Evolutionary conservation across 2,329 filamentous ascomycete species (phyloP).

Genomic region (Alternaria brassicicola): DNA sequence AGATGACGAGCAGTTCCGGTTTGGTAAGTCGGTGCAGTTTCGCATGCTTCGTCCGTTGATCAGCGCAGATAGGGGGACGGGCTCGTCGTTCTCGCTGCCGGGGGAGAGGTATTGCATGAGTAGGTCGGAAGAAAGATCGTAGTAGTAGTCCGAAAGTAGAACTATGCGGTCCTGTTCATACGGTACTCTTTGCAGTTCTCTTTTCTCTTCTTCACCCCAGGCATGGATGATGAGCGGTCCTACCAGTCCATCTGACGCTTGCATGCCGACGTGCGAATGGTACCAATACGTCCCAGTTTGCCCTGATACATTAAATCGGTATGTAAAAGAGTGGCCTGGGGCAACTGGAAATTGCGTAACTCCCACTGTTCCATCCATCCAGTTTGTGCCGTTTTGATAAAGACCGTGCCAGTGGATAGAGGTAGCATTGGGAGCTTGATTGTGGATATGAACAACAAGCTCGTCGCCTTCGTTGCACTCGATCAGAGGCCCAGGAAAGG

Average conservation of each 20-base stretch:
- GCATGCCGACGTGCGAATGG: constrained; percentile 49
- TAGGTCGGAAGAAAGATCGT: constrained; percentile 58
- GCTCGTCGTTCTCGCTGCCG: constrained; percentile 61
- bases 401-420: constrained; percentile 68
- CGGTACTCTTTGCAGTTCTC: constrained; percentile 44
- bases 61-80: constrained; percentile 55
- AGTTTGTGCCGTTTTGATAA: constrained; percentile 54
- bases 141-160: constrained; percentile 72
- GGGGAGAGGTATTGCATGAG: constrained; percentile 61
- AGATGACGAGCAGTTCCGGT: constrained; percentile 46
- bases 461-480: constrained; percentile 67
- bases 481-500: constrained; percentile 50
- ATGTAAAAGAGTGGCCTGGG: constrained; percentile 50
- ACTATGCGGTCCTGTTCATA: constrained; percentile 64
- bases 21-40: constrained; percentile 47
- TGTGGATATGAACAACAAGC: constrained; percentile 67
- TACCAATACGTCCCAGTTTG: constrained; percentile 45
- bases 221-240: constrained; percentile 48
- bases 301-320: constrained; percentile 45
- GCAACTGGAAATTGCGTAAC: constrained; percentile 62
- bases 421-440: constrained; percentile 62
- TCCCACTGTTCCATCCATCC: constrained; percentile 62
- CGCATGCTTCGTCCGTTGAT: constrained; percentile 51
- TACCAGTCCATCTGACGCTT: constrained; percentile 52
- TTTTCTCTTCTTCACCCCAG: constrained; percentile 50